Conservation (phyloP, 306 rosid species). For the Rosa persica region DNA sequence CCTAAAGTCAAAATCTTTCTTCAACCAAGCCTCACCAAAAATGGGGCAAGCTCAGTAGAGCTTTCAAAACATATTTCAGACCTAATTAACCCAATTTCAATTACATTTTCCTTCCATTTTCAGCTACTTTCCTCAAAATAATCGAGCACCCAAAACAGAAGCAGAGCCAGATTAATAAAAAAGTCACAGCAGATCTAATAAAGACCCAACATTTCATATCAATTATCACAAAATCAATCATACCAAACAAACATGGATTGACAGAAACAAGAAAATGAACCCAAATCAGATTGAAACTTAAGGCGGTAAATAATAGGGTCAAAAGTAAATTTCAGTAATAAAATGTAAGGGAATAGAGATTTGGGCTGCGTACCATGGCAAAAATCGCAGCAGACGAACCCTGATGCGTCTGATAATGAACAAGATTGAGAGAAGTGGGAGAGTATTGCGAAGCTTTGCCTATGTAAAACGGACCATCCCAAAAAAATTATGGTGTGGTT, state of each 20-base stretch:
- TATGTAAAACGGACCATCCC: conserved; percentile 20
- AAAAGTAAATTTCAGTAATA: not conserved
- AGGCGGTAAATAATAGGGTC: not conserved
- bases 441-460: not conserved
- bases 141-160: conserved; percentile 6
- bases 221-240: not conserved
- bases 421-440: not conserved
- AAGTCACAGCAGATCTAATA: conserved; percentile 12
- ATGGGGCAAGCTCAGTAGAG: not conserved
- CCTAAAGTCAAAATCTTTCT: not conserved
- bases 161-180: not conserved
- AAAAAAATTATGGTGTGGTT: conserved; percentile 8
- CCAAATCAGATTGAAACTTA: conserved; percentile 12
- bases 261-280: not conserved
- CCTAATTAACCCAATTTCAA: not conserved
- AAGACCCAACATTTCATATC: not conserved
- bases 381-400: conserved; percentile 22
- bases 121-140: not conserved
- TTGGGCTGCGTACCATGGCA: conserved; percentile 36
- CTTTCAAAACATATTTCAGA: not conserved
- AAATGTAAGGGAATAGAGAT: not conserved
- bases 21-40: not conserved
- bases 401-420: conserved; percentile 19
- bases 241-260: not conserved
- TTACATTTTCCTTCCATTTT: not conserved